Evolutionary conservation across 2,329 filamentous ascomycete genomes (phyloP), one percentile per base, ranked within the genome.

Genomic region (Pleoardoris graminearum): DNA sequence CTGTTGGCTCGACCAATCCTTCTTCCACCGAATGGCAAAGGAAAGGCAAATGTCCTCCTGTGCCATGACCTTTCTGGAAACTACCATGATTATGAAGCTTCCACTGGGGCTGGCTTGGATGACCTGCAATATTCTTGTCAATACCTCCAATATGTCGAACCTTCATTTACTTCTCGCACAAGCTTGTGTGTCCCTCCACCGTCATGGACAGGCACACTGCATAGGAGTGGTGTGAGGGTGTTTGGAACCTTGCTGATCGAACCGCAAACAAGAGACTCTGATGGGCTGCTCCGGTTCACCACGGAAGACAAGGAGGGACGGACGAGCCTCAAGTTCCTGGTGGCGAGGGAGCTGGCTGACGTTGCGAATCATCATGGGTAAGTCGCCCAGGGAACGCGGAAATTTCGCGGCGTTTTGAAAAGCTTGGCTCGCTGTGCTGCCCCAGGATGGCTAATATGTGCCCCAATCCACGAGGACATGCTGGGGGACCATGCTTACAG

Each of bases 81-180:
- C 41, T 79, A 79, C 56, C 76, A 77, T 42, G 68, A 72, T 11
- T 77, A 77, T 25, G 77, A 79, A 56, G 63, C 65, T 27, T 60
- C 62, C 10, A 72, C 75, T 32, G 67, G 63, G 11, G 44, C 53
- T 35, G 63, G 63, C 4, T 53, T 74, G 1, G 54, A 65, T 2
- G 51, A 65, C 4, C 66, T 72, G 30, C 60, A 55, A 14, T 79
- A 79, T 55, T 65, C 68, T 2, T 76, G 75, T 62, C 69, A 77
- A 55, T 75, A 78, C 50, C 68, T 79, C 32, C 75, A 78, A 57
- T 73, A 68, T 50, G 67, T 79, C 14, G 71, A 76, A 35, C 67
- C 65, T 79, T 79, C 54, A 63, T 78, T n/a, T 80, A 79, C 58
- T 79, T 80, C 52, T 78, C 77, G 1, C 77, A 79, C 57, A 77